phyloP scores from a whole-genome alignment of 2,329 filamentous ascomycete genomes.

The Diaporthe citrichinensis region DNA sequence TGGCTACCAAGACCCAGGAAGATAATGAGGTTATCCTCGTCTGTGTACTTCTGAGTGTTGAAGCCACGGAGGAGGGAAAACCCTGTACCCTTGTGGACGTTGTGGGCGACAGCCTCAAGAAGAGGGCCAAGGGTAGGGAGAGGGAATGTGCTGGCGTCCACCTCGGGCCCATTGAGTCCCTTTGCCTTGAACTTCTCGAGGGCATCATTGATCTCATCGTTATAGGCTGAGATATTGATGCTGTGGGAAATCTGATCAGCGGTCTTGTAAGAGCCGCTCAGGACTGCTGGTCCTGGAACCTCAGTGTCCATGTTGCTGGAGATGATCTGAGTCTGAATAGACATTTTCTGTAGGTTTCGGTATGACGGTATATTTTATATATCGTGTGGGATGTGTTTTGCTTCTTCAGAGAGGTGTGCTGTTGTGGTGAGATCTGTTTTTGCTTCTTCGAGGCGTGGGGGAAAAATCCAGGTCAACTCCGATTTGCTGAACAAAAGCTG shows the following conservation, averaged over 20 bases:
- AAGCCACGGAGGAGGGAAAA: slow-evolving; percentile 70
- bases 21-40: slow-evolving; percentile 67
- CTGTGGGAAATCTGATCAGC: neutral
- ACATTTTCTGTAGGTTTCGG: neutral
- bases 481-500: neutral
- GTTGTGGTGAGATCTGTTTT: neutral
- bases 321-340: neutral
- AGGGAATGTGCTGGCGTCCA: slow-evolving; percentile 56
- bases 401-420: neutral
- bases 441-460: neutral
- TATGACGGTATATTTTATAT: neutral
- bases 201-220: slow-evolving; percentile 45
- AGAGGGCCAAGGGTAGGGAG: slow-evolving; percentile 54
- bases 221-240: slow-evolving; percentile 41
- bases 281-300: neutral
- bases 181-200: slow-evolving; percentile 49
- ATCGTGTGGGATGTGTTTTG: neutral
- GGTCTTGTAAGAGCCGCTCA: neutral
- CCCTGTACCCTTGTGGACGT: slow-evolving; percentile 60
- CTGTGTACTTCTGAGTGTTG: slow-evolving; percentile 59
- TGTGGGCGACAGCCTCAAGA: slow-evolving; percentile 53
- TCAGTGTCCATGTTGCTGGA: neutral
- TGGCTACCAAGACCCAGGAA: slow-evolving; percentile 71
- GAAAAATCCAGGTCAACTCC: neutral
- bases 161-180: slow-evolving; percentile 47